Base-by-base conservation (phyloP, 1,139 yeast genomes). In the Kodamaea sp. region DNA sequence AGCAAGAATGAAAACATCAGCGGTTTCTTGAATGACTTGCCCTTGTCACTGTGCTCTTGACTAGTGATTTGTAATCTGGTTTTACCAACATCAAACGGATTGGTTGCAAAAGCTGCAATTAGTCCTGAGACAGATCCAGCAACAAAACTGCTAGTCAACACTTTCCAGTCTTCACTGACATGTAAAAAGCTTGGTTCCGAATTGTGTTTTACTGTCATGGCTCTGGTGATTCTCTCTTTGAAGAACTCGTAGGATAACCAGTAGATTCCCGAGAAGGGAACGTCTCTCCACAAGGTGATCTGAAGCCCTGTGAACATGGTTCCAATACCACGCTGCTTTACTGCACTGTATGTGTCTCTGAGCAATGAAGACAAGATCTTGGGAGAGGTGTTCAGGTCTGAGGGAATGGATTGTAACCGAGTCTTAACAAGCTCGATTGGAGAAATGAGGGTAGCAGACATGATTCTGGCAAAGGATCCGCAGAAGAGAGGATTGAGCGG, bases 1-100 rank as follows among this genome's bases (percentile, higher is more conserved):
- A 58, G 52, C 60, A 92, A 71, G 53, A 77, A 84, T 35, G 63
- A 69, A 51, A 85, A 78, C 87, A 92, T 87, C 24, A 78, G 64
- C 2, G 61, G 60, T 15, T 45, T 46, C 13, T 48, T 48, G 30
- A 54, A 57, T 47, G 50, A 46, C 45, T 35, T 39, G 44, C 51
- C 35, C 34, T 44, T 30, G 24, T 30, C 15, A 27, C 33, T 39
- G n/a, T 37, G 34, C 50, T 53, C 29, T 52, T 50, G 29, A 63
- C 57, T 38, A 18, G 69, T 56, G 39, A 89, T 87, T 59, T 92
- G 99, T 42, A 88, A 67, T 50, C 98, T 72, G 4, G 99, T 92
- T 54, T 92, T 92, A 6, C 97, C 98, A 7, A 94, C 98, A 57
- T 92, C 99, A 53, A 92, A 92, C 1, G 98, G 97, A 41, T 94